Conservation (phyloP, 108 stramenopile species). For the Schizochytrium sp. region DNA sequence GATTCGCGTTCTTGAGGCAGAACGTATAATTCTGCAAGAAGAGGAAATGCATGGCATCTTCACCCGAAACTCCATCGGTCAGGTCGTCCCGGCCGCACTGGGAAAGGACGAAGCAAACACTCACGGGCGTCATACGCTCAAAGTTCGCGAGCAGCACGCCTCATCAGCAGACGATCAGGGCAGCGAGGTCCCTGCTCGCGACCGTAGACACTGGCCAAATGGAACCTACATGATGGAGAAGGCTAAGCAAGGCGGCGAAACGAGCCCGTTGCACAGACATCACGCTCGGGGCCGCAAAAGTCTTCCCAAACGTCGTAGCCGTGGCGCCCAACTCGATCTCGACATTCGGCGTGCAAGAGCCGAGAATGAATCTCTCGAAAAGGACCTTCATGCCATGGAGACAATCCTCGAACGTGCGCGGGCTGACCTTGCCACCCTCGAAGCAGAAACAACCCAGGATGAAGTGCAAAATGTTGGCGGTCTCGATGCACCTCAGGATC, state of each 20-base stretch:
- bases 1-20: neutral
- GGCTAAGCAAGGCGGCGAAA: neutral
- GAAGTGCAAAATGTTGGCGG: neutral
- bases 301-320: neutral
- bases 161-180: no score
- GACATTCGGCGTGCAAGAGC: neutral
- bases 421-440: neutral
- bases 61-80: neutral
- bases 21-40: neutral
- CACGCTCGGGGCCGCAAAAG: neutral
- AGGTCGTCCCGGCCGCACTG: neutral
- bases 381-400: neutral
- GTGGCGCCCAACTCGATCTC: neutral
- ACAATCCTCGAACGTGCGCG: neutral
- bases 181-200: neutral
- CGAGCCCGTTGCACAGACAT: neutral
- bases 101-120: neutral
- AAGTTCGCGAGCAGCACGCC: neutral
- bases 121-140: neutral
- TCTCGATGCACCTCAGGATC: neutral
- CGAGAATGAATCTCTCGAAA: neutral
- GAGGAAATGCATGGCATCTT: neutral
- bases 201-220: neutral
- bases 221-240: neutral
- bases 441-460: neutral